Evolutionary conservation across 2,329 filamentous ascomycete genomes (phyloP), one percentile per base, ranked within the genome.

Genomic region (Cercospora sojina): DNA sequence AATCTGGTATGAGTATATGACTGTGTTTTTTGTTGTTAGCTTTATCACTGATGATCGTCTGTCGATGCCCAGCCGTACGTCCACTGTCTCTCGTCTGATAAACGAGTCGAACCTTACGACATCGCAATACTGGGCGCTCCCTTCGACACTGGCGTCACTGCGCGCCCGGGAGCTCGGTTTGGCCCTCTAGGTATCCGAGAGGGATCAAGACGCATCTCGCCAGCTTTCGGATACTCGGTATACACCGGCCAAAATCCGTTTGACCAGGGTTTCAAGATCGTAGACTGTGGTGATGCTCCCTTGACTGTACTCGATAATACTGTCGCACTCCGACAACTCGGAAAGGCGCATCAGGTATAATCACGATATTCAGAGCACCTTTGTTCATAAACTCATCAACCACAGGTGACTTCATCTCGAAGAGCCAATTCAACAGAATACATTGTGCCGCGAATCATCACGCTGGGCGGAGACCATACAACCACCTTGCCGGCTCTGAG

Each of bases 251-350:
- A 67, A 68, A 72, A 76, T 59, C 66, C 67, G 1, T 75, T 76
- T 53, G 18, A 76, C 23, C 77, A 81, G 64, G 85, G 84, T 80
- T 82, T 83, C 0, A 83, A 81, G 66, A 79, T 86, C 3, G 80
- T 86, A 3, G 85, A 87, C 67, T 86, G 84, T 66, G 84, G 84
- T 35, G 83, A 86, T 74, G 84, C 80, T 5, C 84, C 84, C 65
- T 70, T 86, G 65, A 79, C 76, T 2, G 70, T 78, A 8, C 71
- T 78, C 23, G 82, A 86, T 70, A 86, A 86, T 66, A 86, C 83
- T 1, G 77, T 83, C 53, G 85, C 84, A 0, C 71, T 86, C 67
- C 83, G 83, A 69, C 84, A 86, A 74, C 79, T 86, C 18, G 82
- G 83, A 57, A 77, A 80, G 65, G 80, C 83, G 2, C 86, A 88